Evolutionary conservation across 129 eudicot species (phyloP), one percentile per base, ranked within the genome.

Genomic region (Flaveria brownii): DNA sequence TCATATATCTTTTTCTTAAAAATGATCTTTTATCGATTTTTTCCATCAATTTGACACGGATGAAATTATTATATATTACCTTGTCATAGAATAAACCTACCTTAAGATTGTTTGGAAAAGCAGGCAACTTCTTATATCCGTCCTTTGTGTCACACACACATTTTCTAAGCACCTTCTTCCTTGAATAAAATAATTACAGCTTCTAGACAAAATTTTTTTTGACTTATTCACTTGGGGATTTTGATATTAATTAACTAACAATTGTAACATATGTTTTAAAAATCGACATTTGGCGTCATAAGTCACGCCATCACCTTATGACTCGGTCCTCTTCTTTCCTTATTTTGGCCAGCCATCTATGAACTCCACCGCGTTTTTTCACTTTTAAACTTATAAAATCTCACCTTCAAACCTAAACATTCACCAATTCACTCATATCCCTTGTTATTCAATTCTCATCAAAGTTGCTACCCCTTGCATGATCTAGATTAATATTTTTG

Each of bases 221-320:
- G 73, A 22, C 73, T 43, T 20, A 6, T 22, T 62, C 26, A 49
- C 36, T n/a, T 30, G 25, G 5, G 23, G 18, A 26, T 5, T 41
- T 41, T 28, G 69, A 56, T 57, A 47, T 50, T 50, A 49, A 50
- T 41, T 16, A 68, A 77, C 1, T 55, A 42, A 78, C 1, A 45
- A 78, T 25, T 70, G 39, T 26, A 36, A 70, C 45, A 50, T 0
- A 11, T 51, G 73, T 71, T 71, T 50, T 22, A 6, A 72, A 80
- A 10, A 1, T 67, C 73, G 83, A 73, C 83, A 80, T 64, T 49
- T 73, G 83, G 83, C 83, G 8, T 16, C 59, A 62, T 50, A 16
- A 60, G 14, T 73, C 83, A 62, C 45, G 75, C 79, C 70, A 54
- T 18, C 43, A 54, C 26, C 26, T 18, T 54, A 43, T 11, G 79